Evolutionary conservation across 2,329 filamentous ascomycete genomes (phyloP).

Genomic region (Alternaria postmessia): DNA sequence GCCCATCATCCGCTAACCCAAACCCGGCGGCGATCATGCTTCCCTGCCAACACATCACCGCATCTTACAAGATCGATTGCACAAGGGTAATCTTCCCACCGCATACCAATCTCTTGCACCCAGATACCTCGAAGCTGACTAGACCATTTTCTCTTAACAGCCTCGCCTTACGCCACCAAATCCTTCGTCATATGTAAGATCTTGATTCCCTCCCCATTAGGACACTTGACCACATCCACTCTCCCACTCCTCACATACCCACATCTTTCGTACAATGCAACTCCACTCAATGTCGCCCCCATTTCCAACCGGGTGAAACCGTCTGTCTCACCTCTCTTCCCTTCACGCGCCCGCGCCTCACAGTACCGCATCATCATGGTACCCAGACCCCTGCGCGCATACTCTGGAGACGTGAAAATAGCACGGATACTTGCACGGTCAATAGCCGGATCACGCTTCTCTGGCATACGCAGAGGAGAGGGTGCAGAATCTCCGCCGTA

Average conservation of each 20-base stretch:
- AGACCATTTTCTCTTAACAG: not conserved
- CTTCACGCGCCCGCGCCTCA: slow-evolving; percentile 37
- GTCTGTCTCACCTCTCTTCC: slow-evolving; percentile 13
- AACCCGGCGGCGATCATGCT: slow-evolving; percentile 4
- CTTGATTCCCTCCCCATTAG: slow-evolving; percentile 44
- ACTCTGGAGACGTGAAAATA: slow-evolving; percentile 47
- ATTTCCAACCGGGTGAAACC: slow-evolving; percentile 46
- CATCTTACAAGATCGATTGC: slow-evolving; percentile 11
- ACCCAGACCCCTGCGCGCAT: slow-evolving; percentile 40
- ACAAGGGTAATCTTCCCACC: not conserved
- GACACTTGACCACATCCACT: slow-evolving; percentile 42
- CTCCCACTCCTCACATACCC: slow-evolving; percentile 47
- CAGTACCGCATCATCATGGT: slow-evolving; percentile 52
- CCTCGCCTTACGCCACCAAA: slow-evolving; percentile 7
- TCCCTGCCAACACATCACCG: slow-evolving; percentile 11
- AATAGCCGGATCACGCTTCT: slow-evolving; percentile 34
- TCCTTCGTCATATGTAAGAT: slow-evolving; percentile 49
- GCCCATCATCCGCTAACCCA: slow-evolving; percentile 16
- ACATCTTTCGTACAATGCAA: slow-evolving; percentile 46
- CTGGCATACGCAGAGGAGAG: slow-evolving; percentile 40
- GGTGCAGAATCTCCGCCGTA: slow-evolving; percentile 47
- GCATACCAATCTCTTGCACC: not conserved
- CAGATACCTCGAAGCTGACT: not conserved
- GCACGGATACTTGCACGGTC: slow-evolving; percentile 47
- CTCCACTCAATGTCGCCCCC: slow-evolving; percentile 47